Evolutionary conservation across 768 basidiomycete species (phyloP).

Genomic region (Leccinum imitatum): DNA sequence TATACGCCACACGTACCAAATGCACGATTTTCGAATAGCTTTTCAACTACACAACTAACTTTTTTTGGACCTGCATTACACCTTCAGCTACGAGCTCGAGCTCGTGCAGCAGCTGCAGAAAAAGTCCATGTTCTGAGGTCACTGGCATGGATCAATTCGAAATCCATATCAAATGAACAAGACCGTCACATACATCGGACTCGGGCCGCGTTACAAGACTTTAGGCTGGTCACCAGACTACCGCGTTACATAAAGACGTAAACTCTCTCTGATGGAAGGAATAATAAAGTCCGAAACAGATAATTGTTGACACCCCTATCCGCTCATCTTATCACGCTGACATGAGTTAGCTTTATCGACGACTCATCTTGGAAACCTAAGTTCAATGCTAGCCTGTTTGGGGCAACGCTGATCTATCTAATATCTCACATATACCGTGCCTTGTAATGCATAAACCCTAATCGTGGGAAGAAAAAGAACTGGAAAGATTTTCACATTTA

Average conservation of each 20-base stretch:
- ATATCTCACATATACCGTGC: conserved; percentile 21
- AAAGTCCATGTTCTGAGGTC: no score
- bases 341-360: neutral
- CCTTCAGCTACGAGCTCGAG: neutral
- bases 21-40: neutral
- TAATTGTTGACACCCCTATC: neutral
- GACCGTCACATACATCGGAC: no score
- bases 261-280: neutral
- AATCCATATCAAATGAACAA: no score
- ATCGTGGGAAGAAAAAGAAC: no score
- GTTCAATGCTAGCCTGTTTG: neutral
- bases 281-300: neutral
- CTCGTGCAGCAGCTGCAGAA: no score
- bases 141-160: no score
- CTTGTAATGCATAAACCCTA: no score
- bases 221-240: no score
- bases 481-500: no score
- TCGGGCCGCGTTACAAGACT: no score
- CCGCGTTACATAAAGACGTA: neutral
- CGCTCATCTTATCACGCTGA: neutral
- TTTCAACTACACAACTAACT: neutral
- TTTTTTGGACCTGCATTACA: neutral
- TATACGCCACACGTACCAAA: neutral
- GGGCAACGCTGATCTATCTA: neutral
- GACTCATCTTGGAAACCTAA: neutral